Conservation (phyloP, 2,329 filamentous ascomycete species). For the Arthrobotrys sinensis region DNA sequence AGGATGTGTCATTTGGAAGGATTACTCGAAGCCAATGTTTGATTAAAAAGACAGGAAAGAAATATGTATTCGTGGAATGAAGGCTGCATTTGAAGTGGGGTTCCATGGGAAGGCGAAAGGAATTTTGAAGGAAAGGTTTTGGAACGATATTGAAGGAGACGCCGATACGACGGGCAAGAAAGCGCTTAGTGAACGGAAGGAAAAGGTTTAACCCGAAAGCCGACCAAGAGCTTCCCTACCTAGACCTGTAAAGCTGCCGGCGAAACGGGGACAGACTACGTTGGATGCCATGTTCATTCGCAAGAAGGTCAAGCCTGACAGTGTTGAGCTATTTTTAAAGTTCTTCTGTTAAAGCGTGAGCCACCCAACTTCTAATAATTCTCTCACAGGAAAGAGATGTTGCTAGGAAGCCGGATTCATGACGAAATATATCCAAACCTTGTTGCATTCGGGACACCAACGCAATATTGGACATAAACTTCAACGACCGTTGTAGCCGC, state of each 20-base stretch:
- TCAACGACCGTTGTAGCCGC: too few species aligned
- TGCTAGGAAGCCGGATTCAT: constrained; percentile 29
- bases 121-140: constrained; percentile 63
- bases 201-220: not conserved
- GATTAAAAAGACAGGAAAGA: constrained; percentile 77
- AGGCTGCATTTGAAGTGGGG: constrained; percentile 77
- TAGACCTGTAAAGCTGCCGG: not conserved
- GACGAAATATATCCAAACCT: constrained; percentile 38
- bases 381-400: constrained; percentile 20
- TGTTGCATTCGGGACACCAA: constrained; percentile 59
- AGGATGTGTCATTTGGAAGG: constrained; percentile 75
- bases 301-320: constrained; percentile 34
- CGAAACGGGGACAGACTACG: constrained; percentile 48
- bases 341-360: not conserved
- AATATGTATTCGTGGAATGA: constrained; percentile 78
- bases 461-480: constrained; percentile 18
- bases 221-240: constrained; percentile 6
- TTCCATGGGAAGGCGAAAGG: constrained; percentile 72
- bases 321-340: constrained; percentile 34
- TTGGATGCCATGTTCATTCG: constrained; percentile 31
- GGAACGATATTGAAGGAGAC: constrained; percentile 11
- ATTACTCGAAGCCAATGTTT: constrained; percentile 84
- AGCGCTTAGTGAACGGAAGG: not conserved
- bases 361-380: constrained; percentile 11
- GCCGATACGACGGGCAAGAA: not conserved